Percentiles rank a stretch among this genome's conserved stretches.
Conservation (phyloP, 1,139 yeast species). For the Yamadazyma triangularis region DNA sequence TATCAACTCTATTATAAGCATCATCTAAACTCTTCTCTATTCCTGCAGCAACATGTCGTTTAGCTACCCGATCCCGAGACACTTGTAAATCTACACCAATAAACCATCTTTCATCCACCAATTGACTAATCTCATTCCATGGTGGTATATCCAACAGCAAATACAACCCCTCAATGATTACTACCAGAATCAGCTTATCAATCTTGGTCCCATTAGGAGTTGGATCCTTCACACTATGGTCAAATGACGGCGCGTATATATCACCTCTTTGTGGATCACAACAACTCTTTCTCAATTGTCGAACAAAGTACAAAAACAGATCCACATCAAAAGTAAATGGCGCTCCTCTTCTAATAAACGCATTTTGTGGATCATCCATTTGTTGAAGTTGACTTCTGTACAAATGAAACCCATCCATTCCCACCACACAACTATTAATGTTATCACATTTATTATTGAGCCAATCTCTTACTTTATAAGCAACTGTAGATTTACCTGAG, state of each 20-base stretch:
- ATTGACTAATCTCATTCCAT: conserved; percentile 43
- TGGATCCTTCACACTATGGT: conserved; percentile 70
- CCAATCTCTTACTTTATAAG: conserved; percentile 24
- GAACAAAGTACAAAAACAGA: conserved; percentile 24
- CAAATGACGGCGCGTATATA: conserved; percentile 63
- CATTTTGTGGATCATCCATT: conserved; percentile 52
- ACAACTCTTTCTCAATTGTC: conserved; percentile 12
- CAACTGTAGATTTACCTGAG: conserved; percentile 74
- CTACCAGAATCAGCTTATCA: conserved; percentile 38
- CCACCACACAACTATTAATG: conserved; percentile 25
- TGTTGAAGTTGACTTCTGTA: conserved; percentile 50
- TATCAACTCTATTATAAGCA: conserved; percentile 60
- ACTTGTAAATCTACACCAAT: conserved; percentile 38
- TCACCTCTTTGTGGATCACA: conserved; percentile 13
- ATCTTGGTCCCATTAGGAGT: conserved; percentile 47
- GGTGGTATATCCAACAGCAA: conserved; percentile 44
- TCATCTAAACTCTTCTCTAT: conserved; percentile 49
- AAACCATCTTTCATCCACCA: conserved; percentile 43
- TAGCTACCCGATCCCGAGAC: conserved; percentile 58
- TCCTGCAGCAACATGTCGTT: conserved; percentile 72
- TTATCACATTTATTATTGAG: conserved; percentile 8
- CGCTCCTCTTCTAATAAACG: conserved; percentile 72
- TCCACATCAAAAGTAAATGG: conserved; percentile 77
- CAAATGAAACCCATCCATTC: conserved; percentile 80
- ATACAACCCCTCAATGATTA: conserved; percentile 66